Evolutionary conservation across 2,329 filamentous ascomycete genomes (phyloP).

Genomic region (Phymatotrichopsis omnivora): DNA sequence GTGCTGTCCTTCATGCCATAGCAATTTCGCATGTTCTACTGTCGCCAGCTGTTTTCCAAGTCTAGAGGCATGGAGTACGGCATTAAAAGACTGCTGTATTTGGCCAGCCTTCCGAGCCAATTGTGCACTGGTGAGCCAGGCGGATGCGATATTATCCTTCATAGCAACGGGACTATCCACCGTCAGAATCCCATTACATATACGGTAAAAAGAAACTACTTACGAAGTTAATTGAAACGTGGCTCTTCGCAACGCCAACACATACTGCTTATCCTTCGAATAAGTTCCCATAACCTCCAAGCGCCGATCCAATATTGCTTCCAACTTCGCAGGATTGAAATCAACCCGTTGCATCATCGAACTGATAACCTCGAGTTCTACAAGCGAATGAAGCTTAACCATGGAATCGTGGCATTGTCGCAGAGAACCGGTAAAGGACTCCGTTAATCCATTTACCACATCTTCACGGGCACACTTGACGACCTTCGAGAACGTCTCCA

Average conservation of each 20-base stretch:
- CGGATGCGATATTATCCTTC: conserved; percentile 63
- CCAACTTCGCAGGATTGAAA: conserved; percentile 28
- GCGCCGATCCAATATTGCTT: conserved; percentile 52
- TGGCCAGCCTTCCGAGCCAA: conserved; percentile 78
- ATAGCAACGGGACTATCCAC: conserved; percentile 44
- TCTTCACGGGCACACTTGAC: conserved; percentile 58
- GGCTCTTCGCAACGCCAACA: conserved; percentile 75
- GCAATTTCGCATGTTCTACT: conserved; percentile 83
- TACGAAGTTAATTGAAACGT: conserved; percentile 70
- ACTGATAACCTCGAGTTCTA: conserved; percentile 73
- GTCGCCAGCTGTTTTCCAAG: conserved; percentile 78
- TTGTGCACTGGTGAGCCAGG: conserved; percentile 77
- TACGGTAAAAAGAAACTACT: conserved; percentile 2
- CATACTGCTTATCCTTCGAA: conserved; percentile 83
- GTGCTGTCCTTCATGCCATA: conserved; percentile 90
- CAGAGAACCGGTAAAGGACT: conserved; percentile 67
- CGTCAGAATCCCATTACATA: conserved; percentile 2
- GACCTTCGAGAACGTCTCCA: conserved; percentile 44
- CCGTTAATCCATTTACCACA: conserved; percentile 63
- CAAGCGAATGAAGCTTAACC: conserved; percentile 74
- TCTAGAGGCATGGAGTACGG: conserved; percentile 76
- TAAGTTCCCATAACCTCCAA: conserved; percentile 84
- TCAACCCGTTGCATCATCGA: conserved; percentile 38
- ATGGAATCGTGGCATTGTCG: conserved; percentile 76
- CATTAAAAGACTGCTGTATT: conserved; percentile 81